phyloP scores from a whole-genome alignment of 139 green algal genomes.

The Nannochloris sp. region DNA sequence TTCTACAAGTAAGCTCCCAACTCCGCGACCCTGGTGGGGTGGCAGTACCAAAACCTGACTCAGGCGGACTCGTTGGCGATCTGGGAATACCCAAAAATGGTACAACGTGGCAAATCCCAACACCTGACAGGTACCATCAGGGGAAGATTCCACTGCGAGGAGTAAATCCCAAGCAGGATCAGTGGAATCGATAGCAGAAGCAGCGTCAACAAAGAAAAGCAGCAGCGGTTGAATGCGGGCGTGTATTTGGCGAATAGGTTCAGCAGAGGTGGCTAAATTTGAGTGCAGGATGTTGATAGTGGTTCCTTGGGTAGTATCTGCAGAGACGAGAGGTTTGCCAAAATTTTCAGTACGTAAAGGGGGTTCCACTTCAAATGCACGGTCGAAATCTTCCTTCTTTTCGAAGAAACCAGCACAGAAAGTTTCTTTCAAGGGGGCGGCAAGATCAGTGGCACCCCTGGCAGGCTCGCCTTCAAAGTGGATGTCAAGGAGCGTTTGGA shows the following conservation, averaged over 20 bases:
- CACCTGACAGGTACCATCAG: not conserved
- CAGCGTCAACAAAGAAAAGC: constrained; percentile 81
- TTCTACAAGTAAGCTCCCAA: constrained; percentile 56
- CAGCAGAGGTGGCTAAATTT: constrained; percentile 5
- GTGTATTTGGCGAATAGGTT: constrained; percentile 55
- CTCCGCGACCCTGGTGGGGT: constrained; percentile 54
- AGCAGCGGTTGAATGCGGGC: constrained; percentile 67
- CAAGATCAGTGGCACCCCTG: constrained; percentile 31
- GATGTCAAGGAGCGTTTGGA: constrained; percentile 36
- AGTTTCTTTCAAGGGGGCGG: constrained; percentile 12
- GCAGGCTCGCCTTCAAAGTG: constrained; percentile 22
- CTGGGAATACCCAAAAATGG: constrained; percentile 74
- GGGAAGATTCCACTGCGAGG: constrained; percentile 30
- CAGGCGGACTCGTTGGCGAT: constrained; percentile 53
- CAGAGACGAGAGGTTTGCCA: not conserved
- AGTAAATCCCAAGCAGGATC: constrained; percentile 74
- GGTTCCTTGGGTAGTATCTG: not conserved
- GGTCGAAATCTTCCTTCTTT: constrained; percentile 28
- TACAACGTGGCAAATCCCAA: constrained; percentile 67
- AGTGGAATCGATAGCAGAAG: constrained; percentile 54
- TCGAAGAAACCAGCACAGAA: constrained; percentile 15
- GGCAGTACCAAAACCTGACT: constrained; percentile 78
- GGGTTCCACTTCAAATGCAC: constrained; percentile 1
- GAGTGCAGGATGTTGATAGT: constrained; percentile 2
- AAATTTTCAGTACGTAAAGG: not conserved